Percentiles rank a stretch among this genome's conserved stretches.
Conservation (phyloP, 306 rosid genomes). For the Lupinus albus region DNA sequence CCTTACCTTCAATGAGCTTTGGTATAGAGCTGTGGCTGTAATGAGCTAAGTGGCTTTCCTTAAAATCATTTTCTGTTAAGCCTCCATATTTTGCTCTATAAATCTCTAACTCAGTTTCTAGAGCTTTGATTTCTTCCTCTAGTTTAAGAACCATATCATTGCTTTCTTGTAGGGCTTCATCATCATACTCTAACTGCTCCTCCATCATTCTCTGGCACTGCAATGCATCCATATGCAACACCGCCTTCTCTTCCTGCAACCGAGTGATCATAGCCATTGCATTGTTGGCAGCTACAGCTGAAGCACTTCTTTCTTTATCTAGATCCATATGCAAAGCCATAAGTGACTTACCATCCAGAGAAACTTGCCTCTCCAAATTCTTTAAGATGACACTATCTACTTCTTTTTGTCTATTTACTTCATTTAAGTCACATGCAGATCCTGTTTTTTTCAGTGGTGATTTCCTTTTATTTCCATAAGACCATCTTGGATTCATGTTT, state of each 20-base stretch:
- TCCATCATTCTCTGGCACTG: slow-evolving; percentile 99
- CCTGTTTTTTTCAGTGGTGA: slow-evolving; percentile 60
- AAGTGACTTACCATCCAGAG: slow-evolving; percentile 76
- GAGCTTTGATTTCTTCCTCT: slow-evolving; percentile 67
- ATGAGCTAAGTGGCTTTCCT: slow-evolving; percentile 28
- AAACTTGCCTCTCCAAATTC: slow-evolving; percentile 66
- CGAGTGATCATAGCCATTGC: slow-evolving; percentile 99
- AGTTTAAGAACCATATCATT: slow-evolving; percentile 67
- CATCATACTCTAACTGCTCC: slow-evolving; percentile 93
- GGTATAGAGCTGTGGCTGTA: slow-evolving; percentile 37
- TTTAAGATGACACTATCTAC: slow-evolving; percentile 55
- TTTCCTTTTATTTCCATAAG: slow-evolving; percentile 54
- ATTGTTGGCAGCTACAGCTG: slow-evolving; percentile 89
- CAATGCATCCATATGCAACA: slow-evolving; percentile 93
- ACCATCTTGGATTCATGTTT: slow-evolving; percentile 64
- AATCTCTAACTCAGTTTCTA: slow-evolving; percentile 68
- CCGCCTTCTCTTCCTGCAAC: slow-evolving; percentile 88
- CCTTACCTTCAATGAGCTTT: slow-evolving; percentile 37
- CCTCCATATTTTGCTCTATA: slow-evolving; percentile 64
- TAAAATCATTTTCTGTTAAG: slow-evolving; percentile 44
- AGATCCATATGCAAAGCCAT: slow-evolving; percentile 88
- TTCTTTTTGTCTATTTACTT: slow-evolving; percentile 43
- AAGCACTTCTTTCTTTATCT: slow-evolving; percentile 94
- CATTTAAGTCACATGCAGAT: slow-evolving; percentile 52
- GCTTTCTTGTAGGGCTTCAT: slow-evolving; percentile 75